These are phyloP conservation scores for Elaeis guineensis DNA, from an alignment of 176 grass and related monocot species.

Conservation along the genomic window DNA sequence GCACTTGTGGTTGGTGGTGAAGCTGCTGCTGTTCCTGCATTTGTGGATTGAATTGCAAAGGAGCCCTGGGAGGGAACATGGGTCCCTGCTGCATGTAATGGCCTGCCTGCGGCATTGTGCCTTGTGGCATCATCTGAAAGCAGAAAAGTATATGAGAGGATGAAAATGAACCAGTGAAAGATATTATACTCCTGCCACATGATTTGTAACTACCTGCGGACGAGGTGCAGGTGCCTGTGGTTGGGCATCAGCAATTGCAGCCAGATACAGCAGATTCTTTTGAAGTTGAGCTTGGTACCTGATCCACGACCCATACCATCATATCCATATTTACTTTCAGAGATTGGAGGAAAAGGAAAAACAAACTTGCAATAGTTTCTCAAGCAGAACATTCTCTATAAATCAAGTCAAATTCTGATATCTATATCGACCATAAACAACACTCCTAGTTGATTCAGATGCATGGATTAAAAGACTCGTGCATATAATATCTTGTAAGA, in stretches of 20 bases:
- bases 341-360: too few species aligned
- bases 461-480: too few species aligned
- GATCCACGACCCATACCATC: background rate
- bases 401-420: too few species aligned
- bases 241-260: constrained; percentile 93
- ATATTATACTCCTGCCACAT: background rate
- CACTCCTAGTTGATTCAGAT: too few species aligned
- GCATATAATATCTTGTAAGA: too few species aligned
- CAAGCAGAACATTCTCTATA: too few species aligned
- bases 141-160: background rate
- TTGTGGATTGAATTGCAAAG: constrained; percentile 52
- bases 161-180: background rate
- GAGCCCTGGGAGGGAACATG: constrained; percentile 71
- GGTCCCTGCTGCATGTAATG: constrained; percentile 68
- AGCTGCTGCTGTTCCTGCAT: constrained; percentile 32
- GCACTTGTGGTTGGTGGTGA: too few species aligned
- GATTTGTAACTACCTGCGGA: constrained; percentile 50
- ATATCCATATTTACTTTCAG: too few species aligned
- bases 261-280: constrained; percentile 91
- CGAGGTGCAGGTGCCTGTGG: constrained; percentile 58
- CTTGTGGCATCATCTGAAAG: constrained; percentile 55
- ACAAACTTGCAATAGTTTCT: too few species aligned
- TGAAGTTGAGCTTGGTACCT: constrained; percentile 98
- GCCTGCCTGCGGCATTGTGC: constrained; percentile 38
- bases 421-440: too few species aligned